A percentile compares a stretch with the other conserved stretches of the same genome.
Evolutionary conservation across 139 green algal genomes (phyloP).

Genomic region (Asterochloris erici): DNA sequence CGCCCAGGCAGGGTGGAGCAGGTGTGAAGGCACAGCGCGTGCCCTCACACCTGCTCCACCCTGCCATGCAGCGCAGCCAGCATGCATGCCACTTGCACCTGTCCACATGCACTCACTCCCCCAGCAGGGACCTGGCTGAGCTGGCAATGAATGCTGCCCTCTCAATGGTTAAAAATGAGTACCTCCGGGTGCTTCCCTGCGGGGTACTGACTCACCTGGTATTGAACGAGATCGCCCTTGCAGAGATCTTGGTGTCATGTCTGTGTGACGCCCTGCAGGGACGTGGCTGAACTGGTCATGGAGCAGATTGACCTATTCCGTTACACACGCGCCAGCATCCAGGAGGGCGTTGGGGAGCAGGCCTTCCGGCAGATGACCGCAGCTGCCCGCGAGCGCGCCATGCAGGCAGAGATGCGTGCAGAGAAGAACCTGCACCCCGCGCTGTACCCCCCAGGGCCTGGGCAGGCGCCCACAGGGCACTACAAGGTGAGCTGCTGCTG

Average conservation of each 20-base stretch:
- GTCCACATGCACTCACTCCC: too few species aligned
- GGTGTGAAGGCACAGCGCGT: too few species aligned
- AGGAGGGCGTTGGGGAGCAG: slow-evolving; percentile 15
- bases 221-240: neutral
- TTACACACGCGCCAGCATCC: slow-evolving; percentile 37
- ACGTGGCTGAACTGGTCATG: slow-evolving; percentile 56
- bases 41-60: too few species aligned
- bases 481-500: slow-evolving; percentile 29
- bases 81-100: too few species aligned
- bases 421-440: slow-evolving; percentile 65
- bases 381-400: slow-evolving; percentile 41
- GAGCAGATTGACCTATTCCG: slow-evolving; percentile 59
- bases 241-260: neutral
- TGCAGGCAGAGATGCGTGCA: slow-evolving; percentile 56
- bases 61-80: too few species aligned
- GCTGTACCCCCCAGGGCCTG: slow-evolving; percentile 33
- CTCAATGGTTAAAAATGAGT: too few species aligned
- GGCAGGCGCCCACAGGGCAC: slow-evolving; percentile 26
- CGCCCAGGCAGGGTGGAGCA: too few species aligned
- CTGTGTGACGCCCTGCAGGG: slow-evolving; percentile 25
- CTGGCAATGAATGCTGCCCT: too few species aligned
- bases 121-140: too few species aligned
- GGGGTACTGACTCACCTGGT: too few species aligned
- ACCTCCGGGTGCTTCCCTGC: too few species aligned
- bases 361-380: slow-evolving; percentile 28